A percentile compares a stretch with the other conserved stretches of the same genome.
Evolutionary conservation across 2,329 filamentous ascomycete genomes (phyloP).

Genomic region (Aureobasidium sp.): DNA sequence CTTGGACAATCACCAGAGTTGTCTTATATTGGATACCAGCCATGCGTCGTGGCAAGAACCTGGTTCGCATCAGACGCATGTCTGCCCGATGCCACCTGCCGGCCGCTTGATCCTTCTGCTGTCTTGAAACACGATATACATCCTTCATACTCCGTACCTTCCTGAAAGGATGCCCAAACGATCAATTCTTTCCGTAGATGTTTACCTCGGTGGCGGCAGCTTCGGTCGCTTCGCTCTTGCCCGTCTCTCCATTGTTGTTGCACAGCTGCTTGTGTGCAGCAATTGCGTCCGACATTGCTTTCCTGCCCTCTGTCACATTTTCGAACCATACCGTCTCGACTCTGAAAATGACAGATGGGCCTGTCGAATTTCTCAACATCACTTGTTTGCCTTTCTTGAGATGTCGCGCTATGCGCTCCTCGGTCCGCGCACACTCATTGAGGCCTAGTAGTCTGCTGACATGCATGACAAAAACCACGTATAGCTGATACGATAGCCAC

Average conservation of each 20-base stretch:
- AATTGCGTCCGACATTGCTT: background rate
- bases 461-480: background rate
- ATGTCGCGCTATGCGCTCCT: background rate
- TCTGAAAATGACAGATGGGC: background rate
- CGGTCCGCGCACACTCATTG: background rate
- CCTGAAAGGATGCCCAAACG: background rate
- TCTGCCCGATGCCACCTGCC: conserved; percentile 5
- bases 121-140: background rate
- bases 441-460: background rate
- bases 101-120: background rate
- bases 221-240: background rate
- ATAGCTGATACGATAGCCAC: background rate
- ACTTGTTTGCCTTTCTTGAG: background rate
- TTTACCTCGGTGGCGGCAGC: too few species aligned
- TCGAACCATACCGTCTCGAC: background rate
- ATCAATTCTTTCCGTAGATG: background rate
- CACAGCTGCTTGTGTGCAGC: background rate
- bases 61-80: background rate
- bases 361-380: background rate
- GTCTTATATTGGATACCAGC: conserved; percentile 1
- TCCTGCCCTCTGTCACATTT: background rate
- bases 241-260: background rate
- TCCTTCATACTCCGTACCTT: background rate
- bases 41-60: background rate
- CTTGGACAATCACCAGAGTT: background rate